These are phyloP conservation scores for Evernia prunastri DNA, from an alignment of 495 filamentous ascomycete genomes.

Conservation along the genomic window DNA sequence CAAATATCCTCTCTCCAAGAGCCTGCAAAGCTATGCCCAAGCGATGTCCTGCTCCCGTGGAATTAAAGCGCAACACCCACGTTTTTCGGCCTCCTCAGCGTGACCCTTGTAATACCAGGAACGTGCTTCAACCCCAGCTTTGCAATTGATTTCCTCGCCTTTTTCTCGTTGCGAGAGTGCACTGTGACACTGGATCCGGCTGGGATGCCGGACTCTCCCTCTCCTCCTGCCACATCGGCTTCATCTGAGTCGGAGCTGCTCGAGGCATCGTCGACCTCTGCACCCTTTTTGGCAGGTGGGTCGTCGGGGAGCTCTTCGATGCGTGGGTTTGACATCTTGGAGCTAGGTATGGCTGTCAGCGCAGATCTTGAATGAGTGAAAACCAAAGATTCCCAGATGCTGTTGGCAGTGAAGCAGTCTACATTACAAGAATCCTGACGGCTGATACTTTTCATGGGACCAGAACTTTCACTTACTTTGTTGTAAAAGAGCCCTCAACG, in stretches of 20 bases:
- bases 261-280: slow-evolving; percentile 70
- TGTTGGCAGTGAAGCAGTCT: background rate
- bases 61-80: slow-evolving; percentile 45
- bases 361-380: background rate
- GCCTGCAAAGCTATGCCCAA: background rate
- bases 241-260: slow-evolving; percentile 69
- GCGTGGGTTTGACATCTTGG: slow-evolving; percentile 88
- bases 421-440: background rate
- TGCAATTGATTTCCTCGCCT: slow-evolving; percentile 95
- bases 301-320: slow-evolving; percentile 97
- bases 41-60: background rate
- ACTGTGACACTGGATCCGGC: slow-evolving; percentile 80
- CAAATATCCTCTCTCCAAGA: background rate
- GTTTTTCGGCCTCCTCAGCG: slow-evolving; percentile 95
- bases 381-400: background rate
- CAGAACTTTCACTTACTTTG: background rate
- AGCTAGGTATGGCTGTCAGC: slow-evolving; percentile 17
- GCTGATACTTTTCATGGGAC: background rate
- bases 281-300: slow-evolving; percentile 61
- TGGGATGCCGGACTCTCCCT: slow-evolving; percentile 61
- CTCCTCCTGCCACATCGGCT: slow-evolving; percentile 56
- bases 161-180: slow-evolving; percentile 99
- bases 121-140: slow-evolving; percentile 97
- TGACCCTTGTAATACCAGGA: slow-evolving; percentile 95
- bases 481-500: background rate